Evolutionary conservation across 2,329 filamentous ascomycete genomes (phyloP).

Genomic region (Xylaria polymorpha): DNA sequence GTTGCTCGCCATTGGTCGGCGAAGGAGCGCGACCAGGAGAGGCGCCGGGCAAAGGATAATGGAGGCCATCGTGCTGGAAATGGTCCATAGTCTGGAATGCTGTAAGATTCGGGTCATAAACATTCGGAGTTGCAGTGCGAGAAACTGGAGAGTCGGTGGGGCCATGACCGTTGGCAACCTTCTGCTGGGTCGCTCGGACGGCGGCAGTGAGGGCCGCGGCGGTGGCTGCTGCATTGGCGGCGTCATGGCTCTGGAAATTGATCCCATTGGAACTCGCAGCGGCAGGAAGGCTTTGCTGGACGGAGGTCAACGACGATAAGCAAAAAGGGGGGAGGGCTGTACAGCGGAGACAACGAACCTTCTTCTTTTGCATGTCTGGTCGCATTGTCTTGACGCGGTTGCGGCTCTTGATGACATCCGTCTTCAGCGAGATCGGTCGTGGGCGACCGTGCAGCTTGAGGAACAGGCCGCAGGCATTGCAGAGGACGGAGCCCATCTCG

Average conservation of each 20-base stretch:
- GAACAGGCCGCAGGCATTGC: constrained; percentile 98
- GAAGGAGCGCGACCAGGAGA: constrained; percentile 63
- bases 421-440: constrained; percentile 95
- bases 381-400: constrained; percentile 93
- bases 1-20: constrained; percentile 66
- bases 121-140: constrained; percentile 79
- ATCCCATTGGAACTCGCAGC: constrained; percentile 71
- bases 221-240: constrained; percentile 66
- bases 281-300: constrained; percentile 56
- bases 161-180: constrained; percentile 78
- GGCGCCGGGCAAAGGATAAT: constrained; percentile 64
- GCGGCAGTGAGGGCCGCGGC: constrained; percentile 62
- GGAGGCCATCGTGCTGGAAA: constrained; percentile 67
- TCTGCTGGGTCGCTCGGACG: constrained; percentile 70
- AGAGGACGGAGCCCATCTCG: constrained; percentile 93
- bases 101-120: constrained; percentile 79
- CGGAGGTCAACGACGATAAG: constrained; percentile 17
- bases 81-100: constrained; percentile 83
- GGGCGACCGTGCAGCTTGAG: constrained; percentile 95
- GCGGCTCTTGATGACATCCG: constrained; percentile 98
- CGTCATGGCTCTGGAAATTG: constrained; percentile 64
- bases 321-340: constrained; percentile 14
- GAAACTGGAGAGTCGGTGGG: constrained; percentile 79
- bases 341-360: constrained; percentile 60
- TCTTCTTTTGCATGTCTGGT: constrained; percentile 82